Base-by-base conservation (phyloP, 2,329 filamentous ascomycete species). In the Exophiala sp. region DNA sequence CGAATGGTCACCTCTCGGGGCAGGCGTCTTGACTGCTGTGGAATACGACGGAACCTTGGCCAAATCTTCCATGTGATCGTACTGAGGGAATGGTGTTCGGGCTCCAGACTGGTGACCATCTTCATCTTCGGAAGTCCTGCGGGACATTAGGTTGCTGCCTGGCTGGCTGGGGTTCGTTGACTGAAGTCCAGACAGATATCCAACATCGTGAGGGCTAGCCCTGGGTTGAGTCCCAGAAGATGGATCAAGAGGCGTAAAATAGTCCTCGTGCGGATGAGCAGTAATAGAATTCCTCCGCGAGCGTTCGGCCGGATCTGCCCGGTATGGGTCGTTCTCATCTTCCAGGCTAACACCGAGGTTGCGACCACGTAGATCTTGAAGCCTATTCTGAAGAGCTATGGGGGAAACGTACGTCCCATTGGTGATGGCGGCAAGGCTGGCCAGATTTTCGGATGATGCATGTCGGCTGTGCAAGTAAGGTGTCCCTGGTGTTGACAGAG, bases 361-460 rank as follows among this genome's bases (percentile, higher is more conserved):
- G 32, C 62, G 55, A 52, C 72, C 63, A 62, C 74, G 70, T 16
- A 83, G 73, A 53, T 75, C 73, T 19, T 72, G 70, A 29, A 83
- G 71, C 50, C 91, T 81, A 62, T 81, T 82, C 55, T 91, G 87
- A 52, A 95, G 74, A 46, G 75, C 75, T n/a, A 69, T 70, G 68
- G 83, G 68, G 68, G 84, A 68, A 67, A 87, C 58, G 79, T 76
- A 51, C 69, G 76, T 24, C 75, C 77, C n/a, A 48, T 73, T 70
- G 4, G 72, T 70, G 21, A 75, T 62, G 5, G 70, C 70, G 41
- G 78, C 72, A 64, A 81, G 70, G 2, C 75, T 79, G 41, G 79
- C 73, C 19, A 97, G 73, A 63, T 96, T 91, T 61, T 97, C 93
- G 8, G 77, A 73, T 0, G 91, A 97, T 4, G 85, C 83, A 40